phyloP scores from a whole-genome alignment of 331 rosid species.

The Pyracantha coccinea region DNA sequence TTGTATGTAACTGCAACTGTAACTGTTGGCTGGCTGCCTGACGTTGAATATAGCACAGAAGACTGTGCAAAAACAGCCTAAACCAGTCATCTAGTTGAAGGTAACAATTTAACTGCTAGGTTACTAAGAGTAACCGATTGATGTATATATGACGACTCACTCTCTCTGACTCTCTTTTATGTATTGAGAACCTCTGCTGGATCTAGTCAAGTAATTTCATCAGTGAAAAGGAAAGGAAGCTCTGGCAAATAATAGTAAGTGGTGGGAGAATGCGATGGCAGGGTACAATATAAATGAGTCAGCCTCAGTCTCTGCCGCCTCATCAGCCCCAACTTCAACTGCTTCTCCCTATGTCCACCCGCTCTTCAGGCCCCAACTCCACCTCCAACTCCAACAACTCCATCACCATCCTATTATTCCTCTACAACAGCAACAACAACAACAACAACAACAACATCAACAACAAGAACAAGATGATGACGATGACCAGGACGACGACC shows the following conservation, averaged over 20 bases:
- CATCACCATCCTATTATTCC: too few species aligned
- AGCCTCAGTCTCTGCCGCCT: too few species aligned
- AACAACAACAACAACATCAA: neutral
- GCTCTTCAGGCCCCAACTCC: constrained; percentile 16
- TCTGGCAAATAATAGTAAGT: constrained; percentile 15
- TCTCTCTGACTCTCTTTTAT: too few species aligned
- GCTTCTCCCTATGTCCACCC: constrained; percentile 5
- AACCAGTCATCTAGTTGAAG: neutral
- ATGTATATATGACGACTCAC: too few species aligned
- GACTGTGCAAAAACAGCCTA: neutral
- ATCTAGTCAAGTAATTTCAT: too few species aligned
- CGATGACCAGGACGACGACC: neutral
- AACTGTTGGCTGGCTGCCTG: neutral
- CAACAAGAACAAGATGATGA: neutral
- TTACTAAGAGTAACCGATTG: too few species aligned
- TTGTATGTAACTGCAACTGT: neutral
- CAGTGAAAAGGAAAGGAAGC: too few species aligned
- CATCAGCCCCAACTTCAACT: neutral
- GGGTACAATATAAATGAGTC: constrained; percentile 4
- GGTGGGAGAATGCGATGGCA: constrained; percentile 25
- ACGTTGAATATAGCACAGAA: neutral
- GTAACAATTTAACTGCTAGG: too few species aligned
- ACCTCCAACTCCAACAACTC: constrained; percentile 10
- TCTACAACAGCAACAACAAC: neutral
- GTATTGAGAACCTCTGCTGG: too few species aligned